phyloP scores from a whole-genome alignment of 768 basidiomycete genomes.

The Pisolithus microcarpus region DNA sequence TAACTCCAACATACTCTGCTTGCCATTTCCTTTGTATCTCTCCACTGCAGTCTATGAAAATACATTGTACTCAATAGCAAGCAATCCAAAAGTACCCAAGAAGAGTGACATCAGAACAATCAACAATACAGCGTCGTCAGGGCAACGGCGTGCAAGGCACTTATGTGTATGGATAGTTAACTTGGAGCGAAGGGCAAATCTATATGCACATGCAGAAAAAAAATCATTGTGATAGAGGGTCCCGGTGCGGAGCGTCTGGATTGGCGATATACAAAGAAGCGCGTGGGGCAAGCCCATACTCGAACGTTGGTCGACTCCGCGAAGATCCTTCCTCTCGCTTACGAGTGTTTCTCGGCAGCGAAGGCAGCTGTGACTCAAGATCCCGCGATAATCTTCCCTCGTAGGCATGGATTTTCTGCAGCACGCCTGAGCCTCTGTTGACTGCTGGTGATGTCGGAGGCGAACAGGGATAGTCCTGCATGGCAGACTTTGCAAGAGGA shows the following conservation, averaged over 20 bases:
- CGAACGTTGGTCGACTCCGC: conserved; percentile 35
- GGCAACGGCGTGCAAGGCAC: no score
- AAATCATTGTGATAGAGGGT: conserved; percentile 6
- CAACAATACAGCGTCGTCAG: no score
- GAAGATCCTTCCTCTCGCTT: conserved; percentile 36
- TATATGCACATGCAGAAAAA: neutral
- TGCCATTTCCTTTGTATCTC: no score
- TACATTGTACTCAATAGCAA: no score
- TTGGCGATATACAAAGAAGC: conserved; percentile 68
- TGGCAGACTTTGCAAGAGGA: neutral
- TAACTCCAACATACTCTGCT: no score
- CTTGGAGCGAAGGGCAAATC: conserved; percentile 12
- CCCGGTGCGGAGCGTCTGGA: conserved; percentile 37
- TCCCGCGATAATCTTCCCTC: conserved; percentile 55
- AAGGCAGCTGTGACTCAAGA: conserved; percentile 32
- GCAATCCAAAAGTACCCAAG: no score
- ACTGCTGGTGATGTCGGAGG: conserved; percentile 6
- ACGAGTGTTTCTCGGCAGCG: conserved; percentile 35
- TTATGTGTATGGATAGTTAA: no score
- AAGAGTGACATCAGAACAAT: no score
- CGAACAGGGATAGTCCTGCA: neutral
- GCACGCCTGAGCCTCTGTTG: conserved; percentile 28
- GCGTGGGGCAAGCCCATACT: conserved; percentile 62
- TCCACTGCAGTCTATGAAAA: no score
- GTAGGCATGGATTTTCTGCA: conserved; percentile 47